Conservation (phyloP, 331 rosid species). For the Cydonia oblonga region DNA sequence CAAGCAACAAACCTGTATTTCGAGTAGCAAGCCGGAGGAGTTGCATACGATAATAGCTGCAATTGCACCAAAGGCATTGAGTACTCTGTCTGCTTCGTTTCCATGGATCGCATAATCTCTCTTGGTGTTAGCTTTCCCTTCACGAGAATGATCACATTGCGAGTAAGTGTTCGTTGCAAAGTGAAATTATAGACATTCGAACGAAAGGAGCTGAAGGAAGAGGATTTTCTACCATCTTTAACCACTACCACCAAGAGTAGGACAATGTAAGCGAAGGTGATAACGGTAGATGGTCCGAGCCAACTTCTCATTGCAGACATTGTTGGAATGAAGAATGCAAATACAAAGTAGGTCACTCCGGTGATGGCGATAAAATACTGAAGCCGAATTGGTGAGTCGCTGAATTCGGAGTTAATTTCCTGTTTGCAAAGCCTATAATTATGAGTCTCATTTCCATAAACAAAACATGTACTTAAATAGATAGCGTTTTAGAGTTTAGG, state of each 20-base stretch:
- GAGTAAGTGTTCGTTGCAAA: neutral
- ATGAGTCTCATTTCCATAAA: neutral
- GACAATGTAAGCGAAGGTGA: slow-evolving; percentile 33
- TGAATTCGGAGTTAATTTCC: slow-evolving; percentile 42
- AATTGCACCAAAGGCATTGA: slow-evolving; percentile 37
- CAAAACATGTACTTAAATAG: neutral
- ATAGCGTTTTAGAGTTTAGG: neutral
- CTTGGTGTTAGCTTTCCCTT: slow-evolving; percentile 28
- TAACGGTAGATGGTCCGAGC: slow-evolving; percentile 28
- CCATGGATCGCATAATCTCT: slow-evolving; percentile 25
- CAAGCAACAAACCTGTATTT: slow-evolving; percentile 35
- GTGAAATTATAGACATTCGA: neutral
- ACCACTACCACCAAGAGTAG: slow-evolving; percentile 12
- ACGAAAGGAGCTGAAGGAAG: neutral
- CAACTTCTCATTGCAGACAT: slow-evolving; percentile 42
- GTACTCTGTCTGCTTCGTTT: slow-evolving; percentile 26
- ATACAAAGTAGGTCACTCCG: slow-evolving; percentile 32
- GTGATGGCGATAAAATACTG: slow-evolving; percentile 40
- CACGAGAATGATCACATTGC: neutral
- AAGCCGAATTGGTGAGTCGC: slow-evolving; percentile 38
- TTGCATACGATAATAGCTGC: slow-evolving; percentile 37
- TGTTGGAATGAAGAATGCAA: slow-evolving; percentile 42
- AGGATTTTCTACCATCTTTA: slow-evolving; percentile 25
- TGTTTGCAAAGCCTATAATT: neutral
- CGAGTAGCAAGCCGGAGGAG: slow-evolving; percentile 38